These are phyloP conservation scores for Mycena haematopus DNA, from an alignment of 768 basidiomycete species.

Conservation along the genomic window DNA sequence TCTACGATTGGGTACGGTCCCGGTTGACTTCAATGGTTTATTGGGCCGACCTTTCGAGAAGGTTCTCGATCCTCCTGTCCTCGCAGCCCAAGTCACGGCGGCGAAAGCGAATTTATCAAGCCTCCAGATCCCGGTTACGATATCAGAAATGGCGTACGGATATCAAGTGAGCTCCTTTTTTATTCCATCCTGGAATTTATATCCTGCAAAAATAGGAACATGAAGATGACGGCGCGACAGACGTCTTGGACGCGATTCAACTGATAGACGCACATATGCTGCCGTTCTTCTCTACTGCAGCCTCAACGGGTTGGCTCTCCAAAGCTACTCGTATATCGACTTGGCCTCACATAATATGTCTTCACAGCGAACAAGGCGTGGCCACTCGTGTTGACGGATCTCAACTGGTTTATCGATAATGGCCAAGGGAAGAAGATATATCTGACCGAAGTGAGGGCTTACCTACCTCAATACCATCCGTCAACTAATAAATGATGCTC, in stretches of 20 bases:
- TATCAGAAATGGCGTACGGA: conserved; percentile 69
- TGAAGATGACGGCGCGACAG: conserved; percentile 54
- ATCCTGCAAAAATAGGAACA: conserved; percentile 37
- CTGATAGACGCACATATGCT: conserved; percentile 73
- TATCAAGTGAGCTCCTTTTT: conserved; percentile 46
- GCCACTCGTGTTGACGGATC: conserved; percentile 63
- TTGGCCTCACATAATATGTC: not conserved
- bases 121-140: conserved; percentile 70
- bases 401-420: conserved; percentile 72
- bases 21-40: not conserved
- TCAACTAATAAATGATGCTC: not conserved
- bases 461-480: not conserved
- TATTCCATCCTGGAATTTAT: not conserved
- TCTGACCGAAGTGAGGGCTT: conserved; percentile 61
- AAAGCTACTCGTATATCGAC: not conserved
- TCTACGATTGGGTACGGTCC: conserved; percentile 51
- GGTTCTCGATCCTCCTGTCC: conserved; percentile 54
- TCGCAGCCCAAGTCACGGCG: conserved; percentile 56
- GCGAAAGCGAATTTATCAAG: conserved; percentile 56
- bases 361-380: conserved; percentile 60
- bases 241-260: conserved; percentile 65
- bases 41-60: not conserved
- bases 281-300: conserved; percentile 67
- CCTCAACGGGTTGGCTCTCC: conserved; percentile 55
- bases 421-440: conserved; percentile 78